Evolutionary conservation across 1,139 yeast species (phyloP).

Genomic region (Candida tropicalis): DNA sequence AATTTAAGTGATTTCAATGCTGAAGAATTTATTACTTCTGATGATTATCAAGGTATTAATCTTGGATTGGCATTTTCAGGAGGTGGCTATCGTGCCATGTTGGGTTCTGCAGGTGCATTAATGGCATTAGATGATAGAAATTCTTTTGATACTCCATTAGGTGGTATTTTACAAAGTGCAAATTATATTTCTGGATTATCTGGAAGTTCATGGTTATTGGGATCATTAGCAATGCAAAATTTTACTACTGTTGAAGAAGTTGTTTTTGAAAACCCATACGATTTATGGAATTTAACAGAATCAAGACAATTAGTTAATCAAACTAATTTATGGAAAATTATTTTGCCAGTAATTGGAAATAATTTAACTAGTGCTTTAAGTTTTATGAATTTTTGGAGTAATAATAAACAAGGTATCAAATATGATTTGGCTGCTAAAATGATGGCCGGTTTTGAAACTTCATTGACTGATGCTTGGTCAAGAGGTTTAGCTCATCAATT

Average conservation of each 20-base stretch:
- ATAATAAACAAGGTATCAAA: conserved; percentile 26
- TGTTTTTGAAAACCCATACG: conserved; percentile 31
- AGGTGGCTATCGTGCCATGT: conserved; percentile 93
- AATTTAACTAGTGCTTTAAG: conserved; percentile 29
- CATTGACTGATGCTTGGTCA: conserved; percentile 42
- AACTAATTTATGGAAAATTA: conserved; percentile 24
- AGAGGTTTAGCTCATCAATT: conserved; percentile 44
- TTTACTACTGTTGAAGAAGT: conserved; percentile 39
- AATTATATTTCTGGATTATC: conserved; percentile 42
- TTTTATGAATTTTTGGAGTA: conserved; percentile 35
- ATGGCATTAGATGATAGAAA: conserved; percentile 82
- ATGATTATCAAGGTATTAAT: conserved; percentile 32
- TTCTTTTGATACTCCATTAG: conserved; percentile 42
- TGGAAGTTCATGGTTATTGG: conserved; percentile 44
- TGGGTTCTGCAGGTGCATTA: conserved; percentile 84
- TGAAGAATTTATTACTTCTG: conserved; percentile 27
- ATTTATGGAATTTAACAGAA: conserved; percentile 40
- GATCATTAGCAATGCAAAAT: conserved; percentile 36
- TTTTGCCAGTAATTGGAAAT: conserved; percentile 25
- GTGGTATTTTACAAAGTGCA: conserved; percentile 42
- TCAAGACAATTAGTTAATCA: conserved; percentile 32
- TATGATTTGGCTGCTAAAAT: conserved; percentile 31
- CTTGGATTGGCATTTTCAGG: conserved; percentile 85
- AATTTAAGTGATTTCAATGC: conserved; percentile 39
- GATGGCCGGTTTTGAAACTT: conserved; percentile 34